These are phyloP conservation scores for Castanospermum australe DNA, from an alignment of 306 rosid genomes.

Conservation along the genomic window DNA sequence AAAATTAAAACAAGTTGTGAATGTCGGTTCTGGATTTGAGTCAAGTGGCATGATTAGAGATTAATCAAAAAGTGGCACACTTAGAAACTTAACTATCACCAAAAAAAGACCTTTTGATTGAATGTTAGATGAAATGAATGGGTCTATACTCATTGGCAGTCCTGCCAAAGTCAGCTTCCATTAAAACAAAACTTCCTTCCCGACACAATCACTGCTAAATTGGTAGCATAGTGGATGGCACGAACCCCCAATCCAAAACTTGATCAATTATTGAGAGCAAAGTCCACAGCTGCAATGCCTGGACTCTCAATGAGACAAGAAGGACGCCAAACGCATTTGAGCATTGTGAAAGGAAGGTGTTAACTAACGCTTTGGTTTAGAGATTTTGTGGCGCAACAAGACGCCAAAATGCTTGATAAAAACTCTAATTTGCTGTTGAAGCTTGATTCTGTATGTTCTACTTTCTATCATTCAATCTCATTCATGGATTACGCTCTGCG, in stretches of 20 bases:
- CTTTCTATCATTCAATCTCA: too few species aligned
- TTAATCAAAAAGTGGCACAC: not conserved
- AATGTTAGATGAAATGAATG: not conserved
- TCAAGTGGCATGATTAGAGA: not conserved
- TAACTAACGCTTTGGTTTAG: not conserved
- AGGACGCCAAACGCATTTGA: too few species aligned
- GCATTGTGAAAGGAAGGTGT: not conserved
- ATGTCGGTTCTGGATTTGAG: not conserved
- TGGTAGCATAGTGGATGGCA: conserved; percentile 28
- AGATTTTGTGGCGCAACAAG: not conserved
- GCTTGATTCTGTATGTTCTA: too few species aligned
- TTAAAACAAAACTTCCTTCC: conserved; percentile 31
- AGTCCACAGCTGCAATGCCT: not conserved
- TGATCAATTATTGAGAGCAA: conserved; percentile 6
- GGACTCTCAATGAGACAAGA: conserved; percentile 10
- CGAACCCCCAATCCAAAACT: conserved; percentile 13
- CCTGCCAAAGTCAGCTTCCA: not conserved
- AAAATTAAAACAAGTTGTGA: not conserved
- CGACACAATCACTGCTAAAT: conserved; percentile 40
- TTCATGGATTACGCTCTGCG: too few species aligned
- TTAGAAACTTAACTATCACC: not conserved
- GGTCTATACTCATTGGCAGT: too few species aligned
- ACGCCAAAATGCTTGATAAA: not conserved
- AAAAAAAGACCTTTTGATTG: not conserved
- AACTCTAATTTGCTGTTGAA: not conserved